These are phyloP conservation scores for Daldinia grandis DNA, from an alignment of 495 filamentous ascomycete species.

Conservation along the genomic window DNA sequence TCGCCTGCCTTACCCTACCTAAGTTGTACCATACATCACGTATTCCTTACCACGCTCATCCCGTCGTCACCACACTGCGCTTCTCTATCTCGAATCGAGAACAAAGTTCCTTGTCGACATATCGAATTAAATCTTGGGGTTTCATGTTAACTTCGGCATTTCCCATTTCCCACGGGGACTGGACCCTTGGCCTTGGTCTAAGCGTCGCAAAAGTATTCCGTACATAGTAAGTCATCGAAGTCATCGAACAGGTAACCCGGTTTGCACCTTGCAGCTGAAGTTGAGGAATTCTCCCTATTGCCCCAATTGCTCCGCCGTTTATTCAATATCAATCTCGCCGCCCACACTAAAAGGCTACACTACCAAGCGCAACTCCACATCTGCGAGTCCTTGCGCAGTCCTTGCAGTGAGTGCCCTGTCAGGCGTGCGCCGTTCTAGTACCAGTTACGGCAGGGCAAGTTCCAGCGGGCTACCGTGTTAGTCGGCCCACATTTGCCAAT, in stretches of 20 bases:
- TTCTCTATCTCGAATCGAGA: constrained; percentile 25
- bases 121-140: constrained; percentile 11
- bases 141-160: constrained; percentile 17
- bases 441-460: constrained; percentile 37
- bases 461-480: constrained; percentile 41
- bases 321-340: constrained; percentile 24
- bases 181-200: neutral
- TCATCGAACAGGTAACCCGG: constrained; percentile 8
- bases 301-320: constrained; percentile 14
- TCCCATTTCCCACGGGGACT: constrained; percentile 6
- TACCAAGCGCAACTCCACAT: constrained; percentile 35
- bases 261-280: constrained; percentile 28
- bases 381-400: constrained; percentile 36
- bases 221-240: constrained; percentile 7
- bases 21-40: constrained; percentile 27
- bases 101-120: constrained; percentile 8
- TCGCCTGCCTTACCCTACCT: constrained; percentile 14
- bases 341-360: constrained; percentile 24
- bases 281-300: constrained; percentile 25
- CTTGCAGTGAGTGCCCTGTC: constrained; percentile 23
- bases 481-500: constrained; percentile 43
- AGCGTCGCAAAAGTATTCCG: neutral
- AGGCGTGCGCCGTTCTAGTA: constrained; percentile 34
- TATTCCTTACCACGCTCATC: constrained; percentile 26
- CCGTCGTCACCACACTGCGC: constrained; percentile 33